phyloP scores from a whole-genome alignment of 1,139 yeast genomes.

The Citeromyces siamensis region DNA sequence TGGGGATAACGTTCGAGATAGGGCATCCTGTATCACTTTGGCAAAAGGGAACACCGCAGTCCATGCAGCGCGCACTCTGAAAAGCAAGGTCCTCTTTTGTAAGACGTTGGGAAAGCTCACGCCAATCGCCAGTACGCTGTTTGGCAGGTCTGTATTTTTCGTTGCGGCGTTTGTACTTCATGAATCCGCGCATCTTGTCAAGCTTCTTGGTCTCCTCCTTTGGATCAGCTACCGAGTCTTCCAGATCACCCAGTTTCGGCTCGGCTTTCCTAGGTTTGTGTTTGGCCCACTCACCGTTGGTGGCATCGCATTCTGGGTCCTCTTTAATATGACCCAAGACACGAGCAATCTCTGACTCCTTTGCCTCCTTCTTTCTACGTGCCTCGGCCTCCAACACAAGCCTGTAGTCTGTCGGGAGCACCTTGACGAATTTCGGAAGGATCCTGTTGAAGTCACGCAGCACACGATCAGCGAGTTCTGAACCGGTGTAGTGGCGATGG shows the following conservation, averaged over 20 bases:
- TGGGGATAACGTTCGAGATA: constrained; percentile 91
- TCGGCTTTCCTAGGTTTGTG: constrained; percentile 36
- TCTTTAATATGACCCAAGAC: constrained; percentile 60
- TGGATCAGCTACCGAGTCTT: constrained; percentile 71
- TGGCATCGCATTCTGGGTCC: constrained; percentile 77
- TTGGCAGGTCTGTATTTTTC: constrained; percentile 77
- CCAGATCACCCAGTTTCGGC: constrained; percentile 82
- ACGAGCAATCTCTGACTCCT: constrained; percentile 43
- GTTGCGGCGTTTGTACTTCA: constrained; percentile 83
- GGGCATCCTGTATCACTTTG: constrained; percentile 98
- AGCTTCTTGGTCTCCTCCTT: constrained; percentile 52
- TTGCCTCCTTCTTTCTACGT: constrained; percentile 52
- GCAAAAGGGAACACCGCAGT: constrained; percentile 99
- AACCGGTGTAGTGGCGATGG: constrained; percentile 88
- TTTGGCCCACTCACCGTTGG: constrained; percentile 62
- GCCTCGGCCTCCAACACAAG: constrained; percentile 77
- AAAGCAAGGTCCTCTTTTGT: constrained; percentile 75
- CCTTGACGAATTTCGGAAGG: constrained; percentile 85
- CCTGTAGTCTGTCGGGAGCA: constrained; percentile 86
- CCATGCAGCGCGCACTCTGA: constrained; percentile 99
- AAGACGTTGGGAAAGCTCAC: constrained; percentile 74
- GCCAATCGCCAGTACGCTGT: constrained; percentile 82
- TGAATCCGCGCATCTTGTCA: constrained; percentile 83
- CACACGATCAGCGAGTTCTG: constrained; percentile 78
- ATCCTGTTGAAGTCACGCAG: constrained; percentile 80